Base-by-base conservation (phyloP, 768 basidiomycete species). In the Pleurotus tuoliensis region DNA sequence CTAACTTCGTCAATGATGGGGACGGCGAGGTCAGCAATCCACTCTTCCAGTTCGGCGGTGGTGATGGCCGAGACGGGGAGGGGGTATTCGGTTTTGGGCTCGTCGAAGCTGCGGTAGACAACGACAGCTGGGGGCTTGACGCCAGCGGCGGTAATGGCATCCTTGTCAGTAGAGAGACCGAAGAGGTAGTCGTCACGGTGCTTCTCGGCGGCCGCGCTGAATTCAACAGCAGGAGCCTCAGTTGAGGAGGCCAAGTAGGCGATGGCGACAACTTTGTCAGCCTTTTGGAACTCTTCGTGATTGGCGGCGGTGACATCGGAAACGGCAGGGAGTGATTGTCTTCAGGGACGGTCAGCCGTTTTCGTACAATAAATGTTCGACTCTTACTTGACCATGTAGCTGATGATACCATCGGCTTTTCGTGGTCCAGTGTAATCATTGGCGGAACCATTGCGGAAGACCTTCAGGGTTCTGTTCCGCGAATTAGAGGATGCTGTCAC, bases 171-270 rank as follows among this genome's bases (percentile, higher is more conserved):
- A 57, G 86, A 77, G 47, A 90, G 69, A 71, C 97, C 97, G 64
- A 99, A 99, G 52, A 98, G 87, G 72, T 87, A 98, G 59, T 88
- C 86, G 57, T 99, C 96, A 58, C 97, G 92, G 71, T 93, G 88
- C 59, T 83, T 81, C 65, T 94, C 86, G 58, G 97, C 96, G 58
- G 84, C 78, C 5, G 81, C 83, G 63, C 80, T 84, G 78, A 94
- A 98, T 63, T 86, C 86, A 22, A 86, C 63, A 5, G 82, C 84
- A 48, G 86, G 88, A 16, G 78, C 81, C 25, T 84, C 84, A n/a
- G 87, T 82, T 13, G 86, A 65, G n/a, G 87, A 83, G 50, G 88
- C 66, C 48, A 92, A 75, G 76, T 94, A 97, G 41, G 91, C 92
- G 64, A 99, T 73, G 50, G 83, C 84, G 58, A 99, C 96, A 58